Conservation (phyloP, 768 basidiomycete genomes). For the Boletus vermiculosoides region DNA sequence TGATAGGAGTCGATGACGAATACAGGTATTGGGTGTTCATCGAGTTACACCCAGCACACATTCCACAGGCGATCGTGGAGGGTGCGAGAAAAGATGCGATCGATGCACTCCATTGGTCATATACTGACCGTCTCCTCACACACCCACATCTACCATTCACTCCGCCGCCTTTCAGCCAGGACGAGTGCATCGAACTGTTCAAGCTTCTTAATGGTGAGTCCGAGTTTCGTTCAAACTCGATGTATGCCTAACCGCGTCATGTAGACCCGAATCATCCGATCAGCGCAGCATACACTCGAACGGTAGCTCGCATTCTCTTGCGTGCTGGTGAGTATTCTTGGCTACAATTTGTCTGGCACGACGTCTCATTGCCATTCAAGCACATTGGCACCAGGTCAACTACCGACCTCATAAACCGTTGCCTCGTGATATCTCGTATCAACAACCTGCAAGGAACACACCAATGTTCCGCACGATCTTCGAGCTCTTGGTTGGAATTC, state of each 20-base stretch:
- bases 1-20: slow-evolving; percentile 66
- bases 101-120: slow-evolving; percentile 77
- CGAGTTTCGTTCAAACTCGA: background rate
- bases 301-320: slow-evolving; percentile 66
- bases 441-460: slow-evolving; percentile 27
- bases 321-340: slow-evolving; percentile 55
- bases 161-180: slow-evolving; percentile 68
- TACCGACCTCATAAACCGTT: slow-evolving; percentile 70
- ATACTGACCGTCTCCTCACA: slow-evolving; percentile 73
- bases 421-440: slow-evolving; percentile 48
- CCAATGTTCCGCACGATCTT: slow-evolving; percentile 49
- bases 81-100: slow-evolving; percentile 65
- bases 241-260: slow-evolving; percentile 2
- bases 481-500: slow-evolving; percentile 57
- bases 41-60: slow-evolving; percentile 76
- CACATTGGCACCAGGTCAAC: slow-evolving; percentile 67
- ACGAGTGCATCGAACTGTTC: slow-evolving; percentile 76
- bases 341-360: background rate
- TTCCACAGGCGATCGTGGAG: slow-evolving; percentile 45
- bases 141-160: slow-evolving; percentile 44
- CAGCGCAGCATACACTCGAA: slow-evolving; percentile 52
- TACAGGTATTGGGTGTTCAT: slow-evolving; percentile 83
- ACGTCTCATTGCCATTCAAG: slow-evolving; percentile 26
- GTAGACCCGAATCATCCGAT: slow-evolving; percentile 23
- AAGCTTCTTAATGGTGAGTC: slow-evolving; percentile 45